Evolutionary conservation across 768 basidiomycete genomes (phyloP).

Genomic region (Panaeolus cyanescens): DNA sequence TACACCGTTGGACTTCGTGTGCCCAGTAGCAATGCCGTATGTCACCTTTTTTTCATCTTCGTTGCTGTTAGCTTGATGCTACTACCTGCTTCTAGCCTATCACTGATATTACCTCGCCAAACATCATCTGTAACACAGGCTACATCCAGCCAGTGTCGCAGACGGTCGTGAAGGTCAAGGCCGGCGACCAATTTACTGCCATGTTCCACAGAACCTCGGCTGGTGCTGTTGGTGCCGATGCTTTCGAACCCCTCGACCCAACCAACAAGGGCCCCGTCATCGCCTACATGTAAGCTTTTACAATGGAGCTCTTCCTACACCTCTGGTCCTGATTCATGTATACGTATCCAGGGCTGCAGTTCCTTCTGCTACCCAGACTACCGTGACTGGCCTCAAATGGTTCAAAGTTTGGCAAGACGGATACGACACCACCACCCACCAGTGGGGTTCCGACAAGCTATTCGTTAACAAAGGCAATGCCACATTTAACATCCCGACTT

Average conservation of each 20-base stretch:
- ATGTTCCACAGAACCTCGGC: constrained; percentile 47
- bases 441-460: constrained; percentile 51
- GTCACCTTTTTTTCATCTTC: constrained; percentile 6
- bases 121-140: constrained; percentile 56
- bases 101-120: constrained; percentile 51
- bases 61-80: neutral
- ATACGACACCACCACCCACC: constrained; percentile 21
- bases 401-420: constrained; percentile 57
- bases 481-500: constrained; percentile 45
- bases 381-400: constrained; percentile 52
- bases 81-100: constrained; percentile 38
- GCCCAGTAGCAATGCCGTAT: constrained; percentile 35
- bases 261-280: constrained; percentile 45
- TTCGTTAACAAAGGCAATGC: constrained; percentile 52
- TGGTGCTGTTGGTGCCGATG: constrained; percentile 36
- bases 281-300: constrained; percentile 42
- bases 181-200: constrained; percentile 48
- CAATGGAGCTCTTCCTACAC: neutral
- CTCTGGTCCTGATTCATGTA: neutral
- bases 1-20: constrained; percentile 46
- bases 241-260: constrained; percentile 42
- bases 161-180: constrained; percentile 46
- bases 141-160: constrained; percentile 47
- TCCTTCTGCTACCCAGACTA: constrained; percentile 43
- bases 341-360: constrained; percentile 39